Conservation (phyloP, 75 land plant species). For the Chamaecyparis obtusa region DNA sequence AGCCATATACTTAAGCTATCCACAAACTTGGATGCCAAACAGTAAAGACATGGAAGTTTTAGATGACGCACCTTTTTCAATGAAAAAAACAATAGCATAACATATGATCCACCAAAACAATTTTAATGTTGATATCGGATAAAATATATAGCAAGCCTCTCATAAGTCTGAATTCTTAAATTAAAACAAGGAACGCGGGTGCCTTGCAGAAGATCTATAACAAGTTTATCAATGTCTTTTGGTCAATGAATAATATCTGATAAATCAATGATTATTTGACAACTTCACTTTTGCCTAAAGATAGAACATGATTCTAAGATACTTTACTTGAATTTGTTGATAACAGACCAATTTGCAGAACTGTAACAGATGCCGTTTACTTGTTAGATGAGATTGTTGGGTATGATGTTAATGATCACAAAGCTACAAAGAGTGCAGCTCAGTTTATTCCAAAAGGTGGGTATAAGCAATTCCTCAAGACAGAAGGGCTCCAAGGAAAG, state of each 20-base stretch:
- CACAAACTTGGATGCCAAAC: too few relatives aligned
- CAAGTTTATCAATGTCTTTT: too few relatives aligned
- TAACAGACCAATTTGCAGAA: slow-evolving; percentile 62
- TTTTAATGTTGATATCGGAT: too few relatives aligned
- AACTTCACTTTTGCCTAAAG: not conserved
- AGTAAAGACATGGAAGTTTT: too few relatives aligned
- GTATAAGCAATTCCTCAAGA: slow-evolving; percentile 52
- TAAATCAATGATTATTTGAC: not conserved
- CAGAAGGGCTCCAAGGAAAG: slow-evolving; percentile 48
- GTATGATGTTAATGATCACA: slow-evolving; percentile 35
- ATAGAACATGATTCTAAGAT: not conserved
- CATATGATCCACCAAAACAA: too few relatives aligned
- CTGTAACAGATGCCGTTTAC: slow-evolving; percentile 62
- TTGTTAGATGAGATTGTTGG: slow-evolving; percentile 68
- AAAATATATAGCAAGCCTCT: too few relatives aligned
- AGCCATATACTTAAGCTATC: too few relatives aligned
- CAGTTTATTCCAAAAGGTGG: slow-evolving; percentile 59
- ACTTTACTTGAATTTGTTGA: not conserved
- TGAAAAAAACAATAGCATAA: too few relatives aligned
- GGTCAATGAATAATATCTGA: too few relatives aligned
- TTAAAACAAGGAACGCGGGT: not conserved
- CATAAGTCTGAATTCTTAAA: too few relatives aligned
- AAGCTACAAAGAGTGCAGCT: slow-evolving; percentile 34
- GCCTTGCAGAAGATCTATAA: not conserved
- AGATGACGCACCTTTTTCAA: too few relatives aligned